These are phyloP conservation scores for Nyctanthes arbortristis DNA, from an alignment of 257 asterid genomes.

Conservation along the genomic window DNA sequence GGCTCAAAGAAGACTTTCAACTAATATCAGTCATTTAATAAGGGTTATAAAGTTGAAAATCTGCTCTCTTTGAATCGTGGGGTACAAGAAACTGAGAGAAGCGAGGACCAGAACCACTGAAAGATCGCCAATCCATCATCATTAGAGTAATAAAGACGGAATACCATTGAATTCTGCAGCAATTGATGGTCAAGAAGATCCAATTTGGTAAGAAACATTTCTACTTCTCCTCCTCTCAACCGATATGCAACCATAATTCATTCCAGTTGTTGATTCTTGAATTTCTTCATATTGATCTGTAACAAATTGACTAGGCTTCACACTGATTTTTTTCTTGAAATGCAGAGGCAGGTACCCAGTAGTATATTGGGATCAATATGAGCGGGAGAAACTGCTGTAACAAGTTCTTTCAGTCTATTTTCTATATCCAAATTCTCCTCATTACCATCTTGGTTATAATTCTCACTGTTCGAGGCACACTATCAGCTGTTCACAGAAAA, in stretches of 20 bases:
- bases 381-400: slow-evolving; percentile 33
- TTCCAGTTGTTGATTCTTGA: slow-evolving; percentile 13
- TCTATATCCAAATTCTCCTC: slow-evolving; percentile 43
- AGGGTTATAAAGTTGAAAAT: slow-evolving; percentile 22
- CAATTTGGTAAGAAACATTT: too few species aligned
- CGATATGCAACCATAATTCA: background rate
- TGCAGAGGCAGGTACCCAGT: slow-evolving; percentile 27
- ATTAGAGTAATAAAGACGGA: slow-evolving; percentile 9
- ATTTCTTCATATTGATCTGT: slow-evolving; percentile 3
- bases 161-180: slow-evolving; percentile 12
- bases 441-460: slow-evolving; percentile 33
- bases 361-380: slow-evolving; percentile 26
- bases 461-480: slow-evolving; percentile 36
- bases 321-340: background rate
- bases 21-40: background rate
- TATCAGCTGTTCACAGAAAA: slow-evolving; percentile 23
- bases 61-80: slow-evolving; percentile 16
- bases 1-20: slow-evolving; percentile 13
- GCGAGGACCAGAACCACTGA: too few species aligned
- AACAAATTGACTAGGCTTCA: background rate
- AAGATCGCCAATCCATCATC: slow-evolving; percentile 12
- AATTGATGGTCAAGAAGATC: slow-evolving; percentile 15
- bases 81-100: slow-evolving; percentile 24
- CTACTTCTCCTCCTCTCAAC: slow-evolving; percentile 18
- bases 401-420: slow-evolving; percentile 35